Base-by-base conservation (phyloP, 768 basidiomycete genomes). In the Fistulinella prunicolor region DNA sequence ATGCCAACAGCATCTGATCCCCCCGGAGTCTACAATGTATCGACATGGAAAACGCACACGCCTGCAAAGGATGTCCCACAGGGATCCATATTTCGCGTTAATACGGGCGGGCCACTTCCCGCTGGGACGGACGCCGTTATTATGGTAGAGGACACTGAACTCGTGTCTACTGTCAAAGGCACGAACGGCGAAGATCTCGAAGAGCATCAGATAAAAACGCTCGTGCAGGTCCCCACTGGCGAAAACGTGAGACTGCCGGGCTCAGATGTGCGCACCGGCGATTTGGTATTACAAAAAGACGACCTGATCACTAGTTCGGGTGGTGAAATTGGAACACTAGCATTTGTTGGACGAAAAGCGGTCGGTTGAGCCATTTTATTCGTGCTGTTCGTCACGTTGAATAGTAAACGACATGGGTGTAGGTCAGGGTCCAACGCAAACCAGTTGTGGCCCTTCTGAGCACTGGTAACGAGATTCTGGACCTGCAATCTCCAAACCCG, bases 71-170 rank as follows among this genome's bases (percentile, higher is more conserved):
- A 65, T 4, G 51, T 80, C 6, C 82, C 84, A 20, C 50, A 63
- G 0, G 71, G 81, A 9, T 60, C 70, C 17, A 66, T 80, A 32
- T 64, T 73, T 12, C 83, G 92, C 37, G 79, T 95, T 64, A 94
- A 93, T 67, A 95, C 92, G 1, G 92, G 92, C 6, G 86, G 80
- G 0, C 87, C 89, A 0, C 70, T 95, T 3, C 92, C 92, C 2
- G 63, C 68, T 0, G 90, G 87, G 5, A 66, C 85, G 7, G 85
- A 94, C 60, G 71, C 89, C 0, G 84, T 93, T 3, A 83, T 95
- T 65, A 94, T 94, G 91, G 92, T 95, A 17, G 92, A 95, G 68
- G 92, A 94, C 62, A 94, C 92, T 0, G 78, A 80, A 47, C 74
- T 95, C 7, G 72, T 81, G n/a, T 80, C 80, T 3, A 77, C 79